Evolutionary conservation across 2,329 filamentous ascomycete genomes (phyloP), one percentile per base, ranked within the genome.

Genomic region (Fusarium redolens): DNA sequence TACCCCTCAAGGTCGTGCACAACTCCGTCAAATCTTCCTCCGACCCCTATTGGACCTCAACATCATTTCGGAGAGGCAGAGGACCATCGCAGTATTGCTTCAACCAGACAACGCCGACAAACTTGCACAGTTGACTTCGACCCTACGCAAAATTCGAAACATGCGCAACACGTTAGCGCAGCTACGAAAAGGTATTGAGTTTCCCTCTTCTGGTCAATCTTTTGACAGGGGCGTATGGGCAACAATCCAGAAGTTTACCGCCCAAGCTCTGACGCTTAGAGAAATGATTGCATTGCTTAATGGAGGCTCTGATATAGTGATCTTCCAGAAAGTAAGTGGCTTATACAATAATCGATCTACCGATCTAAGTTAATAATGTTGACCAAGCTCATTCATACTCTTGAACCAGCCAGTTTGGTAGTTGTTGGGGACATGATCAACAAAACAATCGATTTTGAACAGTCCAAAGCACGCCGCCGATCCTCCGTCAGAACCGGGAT

Each of bases 21-120:
- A 88, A 47, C 86, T 99, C 9, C 91, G 93, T n/a, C 92, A 93
- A 75, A 88, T 93, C 57, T 96, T 99, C 73, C 83, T 98, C 12
- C 90, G 93, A 0, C 96, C 96, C 28, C 93, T 91, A 35, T 85
- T 91, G 31, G 88, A 96, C 67, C 78, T 93, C 1, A 81, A 85
- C 2, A 77, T 91, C 9, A 96, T 99, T 72, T 84, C 86, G 6
- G 89, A 92, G 78, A 90, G 96, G 31, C 91, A 97, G 62, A 84
- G 87, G 28, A 90, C 92, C 2, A 91, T 97, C 57, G 83, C 86
- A 8, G 84, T 90, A 2, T 87, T 98, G 33, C 81, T 93, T 4
- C 86, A 87, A 9, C 87, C 91, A 0, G 91, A 93, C 7, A 97
- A 97, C 77, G 79, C 84, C 7, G 83, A 87, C 5, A 78, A 83